Conservation (phyloP, 345 rosid genomes). For the Arabis hirsuta region DNA sequence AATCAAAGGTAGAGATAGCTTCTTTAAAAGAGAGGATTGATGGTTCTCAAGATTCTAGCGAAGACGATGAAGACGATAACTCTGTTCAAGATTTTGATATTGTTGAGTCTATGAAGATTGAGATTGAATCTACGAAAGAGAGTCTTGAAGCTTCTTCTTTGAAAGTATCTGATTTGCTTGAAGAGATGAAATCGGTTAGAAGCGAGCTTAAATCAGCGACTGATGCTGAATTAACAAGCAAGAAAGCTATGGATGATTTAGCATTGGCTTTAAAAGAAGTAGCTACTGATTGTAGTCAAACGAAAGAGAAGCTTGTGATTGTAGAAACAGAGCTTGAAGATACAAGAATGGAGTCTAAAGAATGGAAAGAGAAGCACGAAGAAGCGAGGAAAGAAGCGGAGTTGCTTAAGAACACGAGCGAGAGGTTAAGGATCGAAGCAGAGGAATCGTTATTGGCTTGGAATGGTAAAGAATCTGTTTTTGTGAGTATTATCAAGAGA, state of each 20-base stretch:
- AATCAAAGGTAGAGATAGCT: constrained; percentile 51
- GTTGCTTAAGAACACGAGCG: constrained; percentile 55
- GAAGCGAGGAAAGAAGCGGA: constrained; percentile 65
- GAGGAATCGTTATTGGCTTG: constrained; percentile 79
- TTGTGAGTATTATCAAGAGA: constrained; percentile 64
- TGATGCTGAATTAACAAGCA: constrained; percentile 74
- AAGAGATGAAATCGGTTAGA: constrained; percentile 50
- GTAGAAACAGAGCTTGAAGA: constrained; percentile 53
- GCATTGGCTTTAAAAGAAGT: constrained; percentile 86
- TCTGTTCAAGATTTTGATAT: constrained; percentile 42
- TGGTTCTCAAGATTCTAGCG: constrained; percentile 36
- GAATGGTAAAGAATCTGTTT: constrained; percentile 77
- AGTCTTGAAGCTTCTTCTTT: constrained; percentile 38
- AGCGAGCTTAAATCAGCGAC: constrained; percentile 54
- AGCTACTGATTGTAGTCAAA: constrained; percentile 55
- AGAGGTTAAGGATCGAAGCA: constrained; percentile 72
- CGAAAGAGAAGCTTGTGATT: constrained; percentile 57
- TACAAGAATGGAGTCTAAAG: constrained; percentile 42
- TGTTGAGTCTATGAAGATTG: constrained; percentile 47
- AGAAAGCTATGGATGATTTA: constrained; percentile 86
- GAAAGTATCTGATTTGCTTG: constrained; percentile 39
- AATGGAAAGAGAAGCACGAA: constrained; percentile 47
- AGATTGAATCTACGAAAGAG: constrained; percentile 46
- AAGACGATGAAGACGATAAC: constrained; percentile 42
- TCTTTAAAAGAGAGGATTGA: constrained; percentile 48